phyloP scores from a whole-genome alignment of 306 rosid species.

The Dryas octopetala region DNA sequence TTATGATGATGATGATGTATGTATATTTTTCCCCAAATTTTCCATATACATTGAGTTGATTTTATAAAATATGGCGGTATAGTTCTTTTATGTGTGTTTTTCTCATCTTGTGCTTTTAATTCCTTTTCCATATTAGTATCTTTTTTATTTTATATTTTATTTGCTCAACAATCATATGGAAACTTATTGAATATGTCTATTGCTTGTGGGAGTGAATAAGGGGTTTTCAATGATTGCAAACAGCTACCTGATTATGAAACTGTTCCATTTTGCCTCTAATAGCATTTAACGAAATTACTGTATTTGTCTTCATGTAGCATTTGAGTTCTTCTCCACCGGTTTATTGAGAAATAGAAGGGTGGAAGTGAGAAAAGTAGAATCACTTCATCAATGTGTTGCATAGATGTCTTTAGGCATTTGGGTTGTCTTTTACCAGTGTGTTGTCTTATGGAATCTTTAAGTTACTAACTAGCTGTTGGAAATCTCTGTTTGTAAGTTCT shows the following conservation, averaged over 20 bases:
- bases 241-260: not conserved
- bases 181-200: not conserved
- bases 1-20: conserved; percentile 14
- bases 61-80: conserved; percentile 13
- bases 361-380: not conserved
- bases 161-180: not conserved
- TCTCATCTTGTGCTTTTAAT: not conserved
- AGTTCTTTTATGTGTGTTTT: conserved; percentile 9
- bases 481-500: not conserved
- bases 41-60: conserved; percentile 9
- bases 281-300: conserved; percentile 3
- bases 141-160: not conserved
- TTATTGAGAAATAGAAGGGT: not conserved
- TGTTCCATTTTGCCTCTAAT: not conserved
- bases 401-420: not conserved
- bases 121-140: not conserved
- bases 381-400: not conserved
- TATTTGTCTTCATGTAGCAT: not conserved
- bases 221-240: conserved; percentile 1
- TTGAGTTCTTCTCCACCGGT: not conserved
- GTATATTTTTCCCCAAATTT: conserved; percentile 19
- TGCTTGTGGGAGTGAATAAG: conserved; percentile 11
- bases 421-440: not conserved
- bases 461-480: not conserved
- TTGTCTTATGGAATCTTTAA: not conserved